Conservation (phyloP, 2,329 filamentous ascomycete genomes). For the Rosellinia necatrix region DNA sequence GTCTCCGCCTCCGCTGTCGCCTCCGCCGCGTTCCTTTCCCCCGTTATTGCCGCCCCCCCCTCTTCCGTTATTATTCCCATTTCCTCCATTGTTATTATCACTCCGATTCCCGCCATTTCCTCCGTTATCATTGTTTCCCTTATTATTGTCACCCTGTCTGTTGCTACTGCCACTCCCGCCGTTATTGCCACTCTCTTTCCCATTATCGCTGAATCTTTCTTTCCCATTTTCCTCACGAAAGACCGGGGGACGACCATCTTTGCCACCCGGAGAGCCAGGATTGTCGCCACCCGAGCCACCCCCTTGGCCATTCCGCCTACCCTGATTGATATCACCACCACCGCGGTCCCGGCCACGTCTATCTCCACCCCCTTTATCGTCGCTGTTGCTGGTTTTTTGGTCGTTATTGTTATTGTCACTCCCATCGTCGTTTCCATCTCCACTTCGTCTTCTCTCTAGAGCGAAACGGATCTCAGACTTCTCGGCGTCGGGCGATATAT, state of each 20-base stretch:
- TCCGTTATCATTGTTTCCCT: not conserved
- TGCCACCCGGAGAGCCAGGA: not conserved
- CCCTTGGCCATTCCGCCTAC: not conserved
- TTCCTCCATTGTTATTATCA: not conserved
- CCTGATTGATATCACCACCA: not conserved
- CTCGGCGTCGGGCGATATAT: constrained; percentile 22
- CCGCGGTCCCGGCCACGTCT: not conserved
- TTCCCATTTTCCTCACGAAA: not conserved
- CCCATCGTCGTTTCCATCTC: not conserved
- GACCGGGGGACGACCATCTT: not conserved
- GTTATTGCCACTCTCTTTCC: not conserved
- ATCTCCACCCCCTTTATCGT: not conserved
- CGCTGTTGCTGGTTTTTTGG: not conserved
- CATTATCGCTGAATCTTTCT: not conserved
- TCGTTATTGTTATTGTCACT: constrained; percentile 5
- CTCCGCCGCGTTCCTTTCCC: not conserved
- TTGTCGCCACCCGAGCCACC: not conserved
- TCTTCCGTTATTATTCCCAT: too few species aligned
- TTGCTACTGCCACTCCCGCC: not conserved
- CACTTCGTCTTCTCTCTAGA: constrained; percentile 12
- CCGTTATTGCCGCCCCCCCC: not conserved
- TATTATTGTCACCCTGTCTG: too few species aligned
- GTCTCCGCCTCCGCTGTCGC: not conserved
- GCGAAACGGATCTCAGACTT: constrained; percentile 23
- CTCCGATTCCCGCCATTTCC: not conserved